Percentiles rank a stretch among this genome's conserved stretches.
Evolutionary conservation across 495 filamentous ascomycete genomes (phyloP).

Genomic region (Xylaria grammica): DNA sequence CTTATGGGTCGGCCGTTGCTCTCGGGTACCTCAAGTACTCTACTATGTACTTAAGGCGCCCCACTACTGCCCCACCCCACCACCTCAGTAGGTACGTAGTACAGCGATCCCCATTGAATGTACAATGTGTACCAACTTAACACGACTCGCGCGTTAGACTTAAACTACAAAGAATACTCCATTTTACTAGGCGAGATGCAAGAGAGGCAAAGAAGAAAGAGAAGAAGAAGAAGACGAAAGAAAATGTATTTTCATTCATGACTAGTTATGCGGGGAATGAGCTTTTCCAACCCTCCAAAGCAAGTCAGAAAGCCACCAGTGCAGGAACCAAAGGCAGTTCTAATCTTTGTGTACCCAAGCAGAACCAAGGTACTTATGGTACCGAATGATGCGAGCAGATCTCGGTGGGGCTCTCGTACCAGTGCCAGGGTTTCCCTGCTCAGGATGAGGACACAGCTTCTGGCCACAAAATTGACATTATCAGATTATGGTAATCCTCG

Average conservation of each 20-base stretch:
- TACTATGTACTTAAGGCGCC: too few species aligned
- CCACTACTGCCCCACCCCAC: too few species aligned
- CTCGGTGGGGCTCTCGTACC: slow-evolving; percentile 3
- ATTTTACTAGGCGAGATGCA: too few species aligned
- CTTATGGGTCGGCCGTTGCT: too few species aligned
- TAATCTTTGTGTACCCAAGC: neutral
- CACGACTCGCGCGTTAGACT: slow-evolving; percentile 3
- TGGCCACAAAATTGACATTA: neutral
- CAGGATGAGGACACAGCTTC: neutral
- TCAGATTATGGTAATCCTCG: slow-evolving; percentile 6
- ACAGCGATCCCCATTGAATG: neutral
- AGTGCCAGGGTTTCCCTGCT: neutral
- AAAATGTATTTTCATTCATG: slow-evolving; percentile 1
- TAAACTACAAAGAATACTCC: neutral
- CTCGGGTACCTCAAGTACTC: slow-evolving; percentile 4
- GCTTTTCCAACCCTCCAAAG: too few species aligned
- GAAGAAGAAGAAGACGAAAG: too few species aligned
- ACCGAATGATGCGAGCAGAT: slow-evolving; percentile 15
- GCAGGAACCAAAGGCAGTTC: neutral
- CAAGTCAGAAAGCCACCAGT: neutral
- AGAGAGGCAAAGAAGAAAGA: too few species aligned
- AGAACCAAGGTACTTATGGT: too few species aligned
- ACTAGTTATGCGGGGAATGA: neutral
- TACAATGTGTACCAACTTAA: neutral
- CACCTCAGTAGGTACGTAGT: too few species aligned